Evolutionary conservation across 2,329 filamentous ascomycete species (phyloP), one percentile per base, ranked within the genome.

Genomic region (Eurotiales sp.): DNA sequence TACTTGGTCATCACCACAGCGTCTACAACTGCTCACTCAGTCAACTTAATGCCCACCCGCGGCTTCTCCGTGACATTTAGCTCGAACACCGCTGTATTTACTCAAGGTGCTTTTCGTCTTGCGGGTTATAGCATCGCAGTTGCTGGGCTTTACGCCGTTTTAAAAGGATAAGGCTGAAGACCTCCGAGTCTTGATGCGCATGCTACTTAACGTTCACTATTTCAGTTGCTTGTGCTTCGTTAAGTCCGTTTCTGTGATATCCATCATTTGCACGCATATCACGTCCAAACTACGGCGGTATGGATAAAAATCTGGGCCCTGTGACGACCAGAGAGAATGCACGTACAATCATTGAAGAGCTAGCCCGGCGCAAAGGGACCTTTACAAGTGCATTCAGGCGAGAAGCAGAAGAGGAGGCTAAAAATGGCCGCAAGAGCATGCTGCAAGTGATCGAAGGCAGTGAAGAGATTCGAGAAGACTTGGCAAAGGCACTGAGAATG

Each of bases 401-500:
- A 39, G 44, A 47, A 39, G 44, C 44, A 39, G 23, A 47, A 39
- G 44, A 46, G 22, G 44, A 46, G 32, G 44, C 32, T 12, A 47
- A 19, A 47, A 47, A 47, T 39, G 44, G 30, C 30, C 44, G 44
- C 44, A 29, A 37, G 44, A n/a, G 30, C 30, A 47, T 47, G 44
- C 21, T 47, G 34, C 44, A 47, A 47, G 44, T 21, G 30, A 47
- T 47, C 44, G 21, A 47, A 47, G 44, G 44, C 21, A 47, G 44
- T 23, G 44, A 47, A 15, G 44, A 47, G 30, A 47, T 39, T 29
- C 30, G 44, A 37, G 34, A 47, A 47, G 44, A 47, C 44, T 27
- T 47, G 30, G 44, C 30, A 47, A 47, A 39, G 30, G 44, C 44
- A 47, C 23, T 47, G 34, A 47, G 23, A 47, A 47, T 47, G 44